phyloP scores from a whole-genome alignment of 129 eudicot genomes.

The Artemisia tridentata region DNA sequence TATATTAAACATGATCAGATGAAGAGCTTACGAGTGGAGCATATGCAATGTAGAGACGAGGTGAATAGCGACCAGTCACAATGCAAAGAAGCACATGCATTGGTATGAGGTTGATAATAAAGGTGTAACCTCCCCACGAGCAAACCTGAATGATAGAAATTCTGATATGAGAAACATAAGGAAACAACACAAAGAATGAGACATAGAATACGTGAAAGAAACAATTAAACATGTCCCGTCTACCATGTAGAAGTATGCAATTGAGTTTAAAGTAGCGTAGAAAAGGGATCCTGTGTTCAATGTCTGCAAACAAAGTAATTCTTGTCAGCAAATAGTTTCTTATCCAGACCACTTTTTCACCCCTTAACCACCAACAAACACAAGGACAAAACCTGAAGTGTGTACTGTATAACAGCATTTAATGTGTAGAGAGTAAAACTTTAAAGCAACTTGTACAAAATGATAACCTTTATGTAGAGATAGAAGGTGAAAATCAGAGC shows the following conservation, averaged over 20 bases:
- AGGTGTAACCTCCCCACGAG: conserved; percentile 99
- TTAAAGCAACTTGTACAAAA: not conserved
- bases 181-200: not conserved
- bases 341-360: not conserved
- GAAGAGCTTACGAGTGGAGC: conserved; percentile 82
- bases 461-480: conserved; percentile 78
- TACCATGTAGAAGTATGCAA: conserved; percentile 97
- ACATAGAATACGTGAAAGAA: not conserved
- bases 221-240: not conserved
- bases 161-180: not conserved
- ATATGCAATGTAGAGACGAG: conserved; percentile 91
- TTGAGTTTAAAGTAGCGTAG: conserved; percentile 83
- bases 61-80: conserved; percentile 91
- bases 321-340: conserved; percentile 22
- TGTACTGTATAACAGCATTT: too few species aligned
- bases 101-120: conserved; percentile 96
- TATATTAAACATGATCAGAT: not conserved
- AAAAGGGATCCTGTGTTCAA: conserved; percentile 95
- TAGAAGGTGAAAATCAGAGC: conserved; percentile 93
- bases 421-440: too few species aligned
- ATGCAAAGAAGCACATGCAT: conserved; percentile 98
- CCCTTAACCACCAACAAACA: not conserved
- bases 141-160: conserved; percentile 58
- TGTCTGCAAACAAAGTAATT: conserved; percentile 60
- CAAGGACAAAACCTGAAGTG: too few species aligned